Base-by-base conservation (phyloP, 2,329 filamentous ascomycete species). In the Neurospora sp. region DNA sequence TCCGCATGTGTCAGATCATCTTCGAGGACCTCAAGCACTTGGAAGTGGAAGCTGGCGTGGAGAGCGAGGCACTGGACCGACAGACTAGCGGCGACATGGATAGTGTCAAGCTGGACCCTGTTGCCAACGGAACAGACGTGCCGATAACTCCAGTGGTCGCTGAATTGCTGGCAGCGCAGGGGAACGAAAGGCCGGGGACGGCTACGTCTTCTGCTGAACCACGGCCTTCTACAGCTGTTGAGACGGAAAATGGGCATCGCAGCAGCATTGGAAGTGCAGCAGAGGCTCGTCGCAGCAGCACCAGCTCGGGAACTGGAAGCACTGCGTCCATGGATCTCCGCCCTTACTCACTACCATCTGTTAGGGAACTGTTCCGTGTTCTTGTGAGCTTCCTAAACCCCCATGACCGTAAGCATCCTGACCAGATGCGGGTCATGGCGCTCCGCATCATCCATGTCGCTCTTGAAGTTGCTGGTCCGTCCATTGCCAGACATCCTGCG, bases 1-100 rank as follows among this genome's bases (percentile, higher is more conserved):
- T 98, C 66, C 93, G 93, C 74, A 99, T 99, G 96, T 98, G 96
- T 78, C 96, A 99, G 81, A 93, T 97, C 74, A 97, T 99, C 76
- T 99, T 99, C 78, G 92, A 94, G 79, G 90, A 96, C 71, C 82
- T 99, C 68, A 97, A 97, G 79, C 90, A 94, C 73, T 83, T 98
- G 8, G 93, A 96, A 76, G 86, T 92, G 66, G 91, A 94, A 77
- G 87, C 89, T 28, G 89, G 89, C 13, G 87, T 90, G 43, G 88
- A 91, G 72, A 81, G 87, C 7, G 87, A 90, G 42, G 86, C 86
- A 3, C 80, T 92, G 70, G 90, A 93, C 70, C 87, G 87, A 74
- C 85, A 87, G 77, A 86, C 87, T 8, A 88, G 90, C 73, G 87
- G 88, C 28, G 89, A 92, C 72, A 88, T 91, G 80, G 90, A 92